These are phyloP conservation scores for Verticillium isaacii DNA, from an alignment of 2,329 filamentous ascomycete genomes.

Conservation along the genomic window DNA sequence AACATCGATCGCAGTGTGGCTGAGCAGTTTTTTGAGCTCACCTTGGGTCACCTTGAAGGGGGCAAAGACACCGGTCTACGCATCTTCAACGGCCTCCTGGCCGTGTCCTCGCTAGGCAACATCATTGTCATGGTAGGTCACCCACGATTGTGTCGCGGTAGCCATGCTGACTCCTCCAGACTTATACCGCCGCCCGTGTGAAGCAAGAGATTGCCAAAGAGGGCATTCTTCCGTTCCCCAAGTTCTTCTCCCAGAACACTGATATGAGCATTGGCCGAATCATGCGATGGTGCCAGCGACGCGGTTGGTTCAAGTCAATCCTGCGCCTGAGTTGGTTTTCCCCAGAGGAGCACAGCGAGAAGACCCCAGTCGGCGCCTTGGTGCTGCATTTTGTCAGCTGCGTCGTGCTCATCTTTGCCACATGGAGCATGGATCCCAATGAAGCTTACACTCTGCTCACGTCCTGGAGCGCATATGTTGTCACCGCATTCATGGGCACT, in stretches of 20 bases:
- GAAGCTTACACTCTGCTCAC: conserved; percentile 26
- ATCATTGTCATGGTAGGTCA: conserved; percentile 42
- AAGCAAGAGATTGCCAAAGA: conserved; percentile 59
- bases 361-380: conserved; percentile 29
- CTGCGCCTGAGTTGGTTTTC: conserved; percentile 23
- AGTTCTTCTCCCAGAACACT: conserved; percentile 38
- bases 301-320: conserved; percentile 22
- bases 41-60: conserved; percentile 20
- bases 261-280: conserved; percentile 28
- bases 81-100: conserved; percentile 44
- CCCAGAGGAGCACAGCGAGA: conserved; percentile 28
- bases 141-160: no score
- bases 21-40: conserved; percentile 27
- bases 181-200: conserved; percentile 49
- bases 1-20: conserved; percentile 18
- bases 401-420: conserved; percentile 28
- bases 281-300: conserved; percentile 22
- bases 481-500: conserved; percentile 28
- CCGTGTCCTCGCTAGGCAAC: conserved; percentile 50
- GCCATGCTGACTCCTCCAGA: conserved; percentile 17
- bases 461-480: conserved; percentile 24
- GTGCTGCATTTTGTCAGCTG: conserved; percentile 27
- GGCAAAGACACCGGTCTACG: conserved; percentile 20
- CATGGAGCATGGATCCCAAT: conserved; percentile 18
- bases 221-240: conserved; percentile 45